These are phyloP conservation scores for Daldinia eschscholtzii DNA, from an alignment of 2,329 filamentous ascomycete genomes.

Conservation along the genomic window DNA sequence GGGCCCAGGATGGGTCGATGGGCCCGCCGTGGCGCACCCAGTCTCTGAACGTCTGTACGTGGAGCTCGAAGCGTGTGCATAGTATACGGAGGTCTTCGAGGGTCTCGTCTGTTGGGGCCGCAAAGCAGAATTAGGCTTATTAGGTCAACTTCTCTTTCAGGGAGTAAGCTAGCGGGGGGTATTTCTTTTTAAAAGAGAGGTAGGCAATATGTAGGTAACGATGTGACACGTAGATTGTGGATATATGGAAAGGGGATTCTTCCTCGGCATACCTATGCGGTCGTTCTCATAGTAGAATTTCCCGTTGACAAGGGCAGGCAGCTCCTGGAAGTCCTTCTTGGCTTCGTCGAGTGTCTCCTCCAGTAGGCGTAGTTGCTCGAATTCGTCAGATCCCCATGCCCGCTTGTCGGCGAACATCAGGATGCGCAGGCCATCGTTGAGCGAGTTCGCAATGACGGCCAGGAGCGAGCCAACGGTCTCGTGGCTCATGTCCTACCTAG, in stretches of 20 bases:
- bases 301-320: slow-evolving; percentile 67
- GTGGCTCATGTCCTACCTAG: slow-evolving; percentile 54
- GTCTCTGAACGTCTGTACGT: slow-evolving; percentile 64
- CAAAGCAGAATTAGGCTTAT: slow-evolving; percentile 37
- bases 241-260: background rate
- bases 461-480: slow-evolving; percentile 70
- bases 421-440: slow-evolving; percentile 66
- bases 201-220: background rate
- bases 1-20: slow-evolving; percentile 68
- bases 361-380: slow-evolving; percentile 68
- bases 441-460: slow-evolving; percentile 67
- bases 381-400: slow-evolving; percentile 70
- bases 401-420: slow-evolving; percentile 69
- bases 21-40: slow-evolving; percentile 69
- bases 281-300: slow-evolving; percentile 70
- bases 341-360: slow-evolving; percentile 70
- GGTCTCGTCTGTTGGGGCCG: slow-evolving; percentile 60
- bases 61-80: slow-evolving; percentile 60
- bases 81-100: slow-evolving; percentile 64
- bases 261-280: slow-evolving; percentile 60
- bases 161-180: slow-evolving; percentile 3
- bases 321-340: slow-evolving; percentile 71
- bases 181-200: background rate
- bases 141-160: slow-evolving; percentile 45
- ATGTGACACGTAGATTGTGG: background rate